phyloP scores from a whole-genome alignment of 495 filamentous ascomycete species.

The Penicillium argentinense region DNA sequence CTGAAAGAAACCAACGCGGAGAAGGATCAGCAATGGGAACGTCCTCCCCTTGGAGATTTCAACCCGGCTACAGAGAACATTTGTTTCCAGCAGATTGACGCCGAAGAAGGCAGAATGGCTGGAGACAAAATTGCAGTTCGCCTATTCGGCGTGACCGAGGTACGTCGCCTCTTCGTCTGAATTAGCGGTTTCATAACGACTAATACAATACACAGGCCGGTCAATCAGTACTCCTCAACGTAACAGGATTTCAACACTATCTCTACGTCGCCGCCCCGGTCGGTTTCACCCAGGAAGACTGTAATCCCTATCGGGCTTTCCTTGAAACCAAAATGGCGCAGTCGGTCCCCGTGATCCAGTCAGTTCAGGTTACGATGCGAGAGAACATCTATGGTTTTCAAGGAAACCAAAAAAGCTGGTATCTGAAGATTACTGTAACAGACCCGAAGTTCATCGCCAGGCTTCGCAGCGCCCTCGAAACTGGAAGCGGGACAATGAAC shows the following conservation, averaged over 20 bases:
- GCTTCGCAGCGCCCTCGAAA: constrained; percentile 71
- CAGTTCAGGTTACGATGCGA: constrained; percentile 72
- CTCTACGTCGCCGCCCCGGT: constrained; percentile 90
- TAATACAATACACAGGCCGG: constrained; percentile 54
- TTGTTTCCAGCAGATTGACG: constrained; percentile 93
- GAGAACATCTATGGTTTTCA: constrained; percentile 93
- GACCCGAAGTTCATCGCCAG: constrained; percentile 79
- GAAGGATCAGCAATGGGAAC: constrained; percentile 90
- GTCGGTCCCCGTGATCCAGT: constrained; percentile 63
- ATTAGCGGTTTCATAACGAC: too few relatives aligned
- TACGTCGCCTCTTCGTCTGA: constrained; percentile 24
- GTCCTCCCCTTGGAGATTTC: constrained; percentile 73
- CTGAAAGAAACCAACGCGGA: constrained; percentile 84
- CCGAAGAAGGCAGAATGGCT: constrained; percentile 78
- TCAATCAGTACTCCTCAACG: constrained; percentile 92
- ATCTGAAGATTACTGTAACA: constrained; percentile 86
- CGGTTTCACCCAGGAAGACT: constrained; percentile 73
- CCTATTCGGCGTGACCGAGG: constrained; percentile 97
- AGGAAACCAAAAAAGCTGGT: constrained; percentile 87
- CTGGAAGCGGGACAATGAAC: constrained; percentile 62
- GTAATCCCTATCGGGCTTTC: constrained; percentile 69
- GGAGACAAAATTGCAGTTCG: constrained; percentile 74
- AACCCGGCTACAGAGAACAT: constrained; percentile 69
- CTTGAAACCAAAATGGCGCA: constrained; percentile 73
- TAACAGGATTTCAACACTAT: constrained; percentile 95